Conservation (phyloP, 495 filamentous ascomycete species). For the Penicillium arizonense region DNA sequence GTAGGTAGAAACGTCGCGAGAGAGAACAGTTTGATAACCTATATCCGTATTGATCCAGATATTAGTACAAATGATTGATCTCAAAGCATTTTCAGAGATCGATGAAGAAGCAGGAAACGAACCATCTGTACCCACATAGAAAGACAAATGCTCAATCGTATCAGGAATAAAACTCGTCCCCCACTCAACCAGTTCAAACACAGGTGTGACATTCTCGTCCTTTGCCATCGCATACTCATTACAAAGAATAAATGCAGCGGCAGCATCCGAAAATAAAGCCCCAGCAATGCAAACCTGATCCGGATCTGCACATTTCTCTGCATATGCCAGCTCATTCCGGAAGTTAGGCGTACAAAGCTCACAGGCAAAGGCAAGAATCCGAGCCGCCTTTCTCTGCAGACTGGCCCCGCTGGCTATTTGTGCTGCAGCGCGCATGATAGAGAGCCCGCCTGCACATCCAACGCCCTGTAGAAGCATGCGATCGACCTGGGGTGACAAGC, state of each 20-base stretch:
- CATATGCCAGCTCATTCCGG: slow-evolving; percentile 52
- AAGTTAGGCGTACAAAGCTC: slow-evolving; percentile 59
- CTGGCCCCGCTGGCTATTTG: slow-evolving; percentile 59
- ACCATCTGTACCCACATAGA: neutral
- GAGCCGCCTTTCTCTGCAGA: slow-evolving; percentile 35
- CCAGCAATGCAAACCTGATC: slow-evolving; percentile 57
- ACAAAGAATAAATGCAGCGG: slow-evolving; percentile 55
- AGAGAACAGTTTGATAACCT: neutral
- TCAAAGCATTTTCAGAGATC: no score
- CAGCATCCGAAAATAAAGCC: slow-evolving; percentile 64
- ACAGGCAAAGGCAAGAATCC: slow-evolving; percentile 53
- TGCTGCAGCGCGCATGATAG: slow-evolving; percentile 58
- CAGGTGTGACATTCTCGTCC: slow-evolving; percentile 23
- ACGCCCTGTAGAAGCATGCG: slow-evolving; percentile 62
- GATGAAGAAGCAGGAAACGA: neutral
- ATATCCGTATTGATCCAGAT: no score
- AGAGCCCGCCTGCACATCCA: slow-evolving; percentile 64
- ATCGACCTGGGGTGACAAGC: slow-evolving; percentile 48
- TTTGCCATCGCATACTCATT: slow-evolving; percentile 40
- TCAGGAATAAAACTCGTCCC: slow-evolving; percentile 53
- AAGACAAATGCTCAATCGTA: slow-evolving; percentile 21
- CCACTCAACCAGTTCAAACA: slow-evolving; percentile 60
- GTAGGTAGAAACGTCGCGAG: neutral
- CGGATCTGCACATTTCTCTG: slow-evolving; percentile 31
- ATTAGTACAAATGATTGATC: no score